Conservation (phyloP, 2,329 filamentous ascomycete genomes). For the Leptosphaerulina australis region DNA sequence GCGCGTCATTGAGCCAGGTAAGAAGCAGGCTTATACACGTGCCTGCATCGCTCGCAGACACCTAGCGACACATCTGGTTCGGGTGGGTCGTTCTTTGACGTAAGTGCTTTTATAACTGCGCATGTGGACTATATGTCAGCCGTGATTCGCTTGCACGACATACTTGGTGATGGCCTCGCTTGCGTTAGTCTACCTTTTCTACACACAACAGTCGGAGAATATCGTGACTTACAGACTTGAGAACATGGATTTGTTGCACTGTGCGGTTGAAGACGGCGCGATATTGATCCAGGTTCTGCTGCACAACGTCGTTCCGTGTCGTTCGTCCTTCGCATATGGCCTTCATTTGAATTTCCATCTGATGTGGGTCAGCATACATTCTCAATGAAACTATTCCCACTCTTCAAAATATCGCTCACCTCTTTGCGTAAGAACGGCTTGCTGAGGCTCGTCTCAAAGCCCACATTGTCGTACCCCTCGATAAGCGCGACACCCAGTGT, state of each 20-base stretch:
- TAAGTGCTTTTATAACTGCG: constrained; percentile 7
- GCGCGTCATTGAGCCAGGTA: constrained; percentile 12
- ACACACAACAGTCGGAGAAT: constrained; percentile 24
- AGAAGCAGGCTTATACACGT: constrained; percentile 19
- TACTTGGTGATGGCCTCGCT: constrained; percentile 49
- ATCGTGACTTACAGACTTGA: constrained; percentile 57
- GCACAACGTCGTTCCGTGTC: constrained; percentile 74
- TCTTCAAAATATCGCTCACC: constrained; percentile 42
- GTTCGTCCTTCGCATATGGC: constrained; percentile 89
- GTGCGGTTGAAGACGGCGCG: constrained; percentile 84
- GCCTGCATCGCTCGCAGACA: constrained; percentile 7
- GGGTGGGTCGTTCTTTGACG: constrained; percentile 9
- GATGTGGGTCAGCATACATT: constrained; percentile 23
- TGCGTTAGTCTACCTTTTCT: constrained; percentile 18
- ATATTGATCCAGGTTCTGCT: constrained; percentile 86
- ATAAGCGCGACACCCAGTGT: constrained; percentile 89
- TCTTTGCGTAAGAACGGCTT: constrained; percentile 97
- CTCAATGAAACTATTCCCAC: constrained; percentile 1
- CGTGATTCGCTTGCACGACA: constrained; percentile 46
- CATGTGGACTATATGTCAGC: constrained; percentile 41
- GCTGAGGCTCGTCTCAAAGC: constrained; percentile 87
- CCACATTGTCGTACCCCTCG: constrained; percentile 92
- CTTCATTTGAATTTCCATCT: constrained; percentile 96
- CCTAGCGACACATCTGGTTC: constrained; percentile 2
- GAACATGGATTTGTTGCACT: constrained; percentile 70